Conservation (phyloP, 202 grass and related monocot species). For the Zoysia matrella region DNA sequence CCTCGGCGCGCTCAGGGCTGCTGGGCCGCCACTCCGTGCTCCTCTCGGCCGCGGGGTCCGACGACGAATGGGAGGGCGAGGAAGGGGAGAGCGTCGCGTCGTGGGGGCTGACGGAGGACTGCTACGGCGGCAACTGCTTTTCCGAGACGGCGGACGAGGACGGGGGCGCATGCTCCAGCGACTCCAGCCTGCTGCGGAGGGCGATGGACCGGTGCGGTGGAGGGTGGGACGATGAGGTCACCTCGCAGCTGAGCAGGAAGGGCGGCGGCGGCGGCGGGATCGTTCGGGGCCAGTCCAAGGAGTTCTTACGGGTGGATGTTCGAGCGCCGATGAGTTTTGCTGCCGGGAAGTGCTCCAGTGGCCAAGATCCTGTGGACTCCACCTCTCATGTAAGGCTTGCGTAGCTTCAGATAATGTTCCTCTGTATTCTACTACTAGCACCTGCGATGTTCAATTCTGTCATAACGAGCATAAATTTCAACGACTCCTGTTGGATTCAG, state of each 20-base stretch:
- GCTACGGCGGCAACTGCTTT: slow-evolving; percentile 53
- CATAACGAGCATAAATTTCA: neutral
- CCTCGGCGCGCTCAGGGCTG: slow-evolving; percentile 56
- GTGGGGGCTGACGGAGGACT: slow-evolving; percentile 58
- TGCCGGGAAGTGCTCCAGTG: slow-evolving; percentile 28
- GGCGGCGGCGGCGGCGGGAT: slow-evolving; percentile 41
- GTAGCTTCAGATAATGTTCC: neutral
- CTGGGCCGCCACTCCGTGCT: slow-evolving; percentile 54
- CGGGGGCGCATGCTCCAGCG: slow-evolving; percentile 61
- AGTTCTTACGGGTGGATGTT: slow-evolving; percentile 78
- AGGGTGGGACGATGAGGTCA: slow-evolving; percentile 56
- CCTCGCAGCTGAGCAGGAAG: slow-evolving; percentile 46
- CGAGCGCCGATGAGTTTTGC: slow-evolving; percentile 3
- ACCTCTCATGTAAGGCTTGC: slow-evolving; percentile 41
- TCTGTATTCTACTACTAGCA: neutral
- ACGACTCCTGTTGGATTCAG: slow-evolving; percentile 47
- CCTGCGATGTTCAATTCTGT: neutral
- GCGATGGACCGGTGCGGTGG: slow-evolving; percentile 13
- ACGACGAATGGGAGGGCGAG: slow-evolving; percentile 41
- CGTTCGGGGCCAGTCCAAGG: slow-evolving; percentile 65
- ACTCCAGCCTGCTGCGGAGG: slow-evolving; percentile 61
- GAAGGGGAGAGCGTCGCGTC: slow-evolving; percentile 79
- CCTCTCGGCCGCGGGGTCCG: slow-evolving; percentile 47
- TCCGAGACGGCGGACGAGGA: slow-evolving; percentile 71
- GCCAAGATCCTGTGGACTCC: slow-evolving; percentile 36